Percentiles rank a stretch among this genome's conserved stretches.
Conservation (phyloP, 1,139 yeast genomes). For the Entelexis paramagnoliae region DNA sequence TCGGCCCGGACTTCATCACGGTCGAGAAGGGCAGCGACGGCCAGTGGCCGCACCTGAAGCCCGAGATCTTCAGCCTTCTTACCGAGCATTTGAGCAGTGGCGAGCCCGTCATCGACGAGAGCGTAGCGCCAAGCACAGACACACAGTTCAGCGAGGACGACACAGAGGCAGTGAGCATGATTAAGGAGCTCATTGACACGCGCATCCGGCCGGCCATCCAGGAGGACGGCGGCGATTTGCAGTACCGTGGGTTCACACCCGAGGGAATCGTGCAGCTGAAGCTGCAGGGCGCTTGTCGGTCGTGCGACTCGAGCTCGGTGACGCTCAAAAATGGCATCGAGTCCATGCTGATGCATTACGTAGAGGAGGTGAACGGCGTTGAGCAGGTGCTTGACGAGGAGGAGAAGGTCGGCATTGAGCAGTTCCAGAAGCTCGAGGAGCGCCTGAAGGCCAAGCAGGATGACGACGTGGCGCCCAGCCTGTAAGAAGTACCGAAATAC, state of each 20-base stretch:
- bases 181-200: constrained; percentile 85
- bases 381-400: constrained; percentile 57
- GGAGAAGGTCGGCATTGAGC: constrained; percentile 51
- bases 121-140: constrained; percentile 43
- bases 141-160: constrained; percentile 49
- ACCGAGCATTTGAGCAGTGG: constrained; percentile 81
- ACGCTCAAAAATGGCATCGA: constrained; percentile 76
- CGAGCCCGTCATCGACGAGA: constrained; percentile 40
- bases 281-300: constrained; percentile 73
- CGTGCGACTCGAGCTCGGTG: constrained; percentile 67
- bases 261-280: constrained; percentile 67
- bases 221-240: constrained; percentile 79
- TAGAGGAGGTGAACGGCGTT: constrained; percentile 70
- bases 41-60: constrained; percentile 70
- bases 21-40: constrained; percentile 53
- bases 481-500: background rate
- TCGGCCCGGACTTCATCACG: constrained; percentile 80
- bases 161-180: constrained; percentile 75
- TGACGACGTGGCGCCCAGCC: constrained; percentile 16
- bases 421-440: constrained; percentile 57
- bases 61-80: constrained; percentile 74
- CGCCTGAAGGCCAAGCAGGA: constrained; percentile 26
- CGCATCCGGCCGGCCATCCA: constrained; percentile 82
- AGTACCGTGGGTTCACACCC: constrained; percentile 53
- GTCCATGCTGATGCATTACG: constrained; percentile 72